These are phyloP conservation scores for Calonectria naviculata DNA, from an alignment of 2,329 filamentous ascomycete genomes.

Conservation along the genomic window DNA sequence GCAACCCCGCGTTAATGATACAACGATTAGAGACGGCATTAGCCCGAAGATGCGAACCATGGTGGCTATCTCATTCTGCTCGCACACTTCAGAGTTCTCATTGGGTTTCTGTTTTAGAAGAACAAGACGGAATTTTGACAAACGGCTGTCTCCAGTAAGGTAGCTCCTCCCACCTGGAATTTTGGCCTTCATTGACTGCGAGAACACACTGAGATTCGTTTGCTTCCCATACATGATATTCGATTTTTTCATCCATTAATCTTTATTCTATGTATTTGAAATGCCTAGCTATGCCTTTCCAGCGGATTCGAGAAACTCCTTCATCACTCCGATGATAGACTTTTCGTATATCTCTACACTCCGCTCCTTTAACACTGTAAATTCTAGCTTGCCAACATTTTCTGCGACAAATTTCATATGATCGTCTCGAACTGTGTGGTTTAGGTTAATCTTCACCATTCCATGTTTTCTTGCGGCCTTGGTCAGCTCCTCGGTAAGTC, in stretches of 20 bases:
- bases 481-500: conserved; percentile 10
- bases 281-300: neutral
- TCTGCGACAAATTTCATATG: conserved; percentile 14
- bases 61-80: too few species aligned
- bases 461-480: neutral
- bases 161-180: neutral
- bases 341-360: conserved; percentile 6
- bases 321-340: conserved; percentile 19
- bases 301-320: conserved; percentile 15
- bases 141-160: neutral
- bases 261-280: neutral
- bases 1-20: neutral
- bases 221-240: neutral
- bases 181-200: neutral
- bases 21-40: neutral
- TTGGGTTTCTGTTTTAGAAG: too few species aligned
- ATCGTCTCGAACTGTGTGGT: conserved; percentile 17
- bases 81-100: too few species aligned
- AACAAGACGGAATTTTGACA: neutral
- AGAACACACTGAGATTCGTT: neutral
- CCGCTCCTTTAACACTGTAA: conserved; percentile 16
- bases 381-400: conserved; percentile 13
- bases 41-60: neutral
- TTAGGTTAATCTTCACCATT: conserved; percentile 19
- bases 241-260: neutral